phyloP scores from a whole-genome alignment of 495 filamentous ascomycete species.

The Xylaria curta region DNA sequence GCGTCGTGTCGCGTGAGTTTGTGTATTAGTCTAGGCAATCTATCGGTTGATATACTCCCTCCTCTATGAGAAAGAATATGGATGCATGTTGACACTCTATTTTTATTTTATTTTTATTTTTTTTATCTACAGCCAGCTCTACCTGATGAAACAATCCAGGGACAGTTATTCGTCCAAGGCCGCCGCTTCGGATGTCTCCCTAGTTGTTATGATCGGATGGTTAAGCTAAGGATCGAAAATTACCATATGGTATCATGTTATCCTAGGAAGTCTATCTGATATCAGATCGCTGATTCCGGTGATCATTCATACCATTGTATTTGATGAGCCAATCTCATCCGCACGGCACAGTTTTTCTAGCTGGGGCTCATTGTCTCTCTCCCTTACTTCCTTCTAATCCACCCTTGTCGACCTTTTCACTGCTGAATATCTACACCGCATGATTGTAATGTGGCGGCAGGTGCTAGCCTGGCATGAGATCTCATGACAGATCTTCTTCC shows the following conservation, averaged over 20 bases:
- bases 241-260: too few relatives aligned
- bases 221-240: too few relatives aligned
- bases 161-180: neutral
- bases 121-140: neutral
- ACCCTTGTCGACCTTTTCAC: neutral
- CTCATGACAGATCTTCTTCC: neutral
- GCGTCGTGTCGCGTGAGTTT: conserved; percentile 7
- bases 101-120: too few relatives aligned
- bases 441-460: neutral
- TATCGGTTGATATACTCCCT: too few relatives aligned
- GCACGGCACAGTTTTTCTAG: too few relatives aligned
- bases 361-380: too few relatives aligned
- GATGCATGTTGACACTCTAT: neutral
- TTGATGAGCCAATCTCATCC: too few relatives aligned
- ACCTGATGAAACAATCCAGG: neutral
- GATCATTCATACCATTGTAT: neutral
- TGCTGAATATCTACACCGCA: neutral
- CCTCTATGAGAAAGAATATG: too few relatives aligned
- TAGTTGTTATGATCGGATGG: neutral
- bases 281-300: neutral
- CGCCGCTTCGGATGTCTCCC: neutral
- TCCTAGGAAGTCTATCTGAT: neutral
- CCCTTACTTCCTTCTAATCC: too few relatives aligned
- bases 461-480: neutral
- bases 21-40: neutral